phyloP scores from a whole-genome alignment of 306 rosid genomes.

The Trichosanthes truncata region DNA sequence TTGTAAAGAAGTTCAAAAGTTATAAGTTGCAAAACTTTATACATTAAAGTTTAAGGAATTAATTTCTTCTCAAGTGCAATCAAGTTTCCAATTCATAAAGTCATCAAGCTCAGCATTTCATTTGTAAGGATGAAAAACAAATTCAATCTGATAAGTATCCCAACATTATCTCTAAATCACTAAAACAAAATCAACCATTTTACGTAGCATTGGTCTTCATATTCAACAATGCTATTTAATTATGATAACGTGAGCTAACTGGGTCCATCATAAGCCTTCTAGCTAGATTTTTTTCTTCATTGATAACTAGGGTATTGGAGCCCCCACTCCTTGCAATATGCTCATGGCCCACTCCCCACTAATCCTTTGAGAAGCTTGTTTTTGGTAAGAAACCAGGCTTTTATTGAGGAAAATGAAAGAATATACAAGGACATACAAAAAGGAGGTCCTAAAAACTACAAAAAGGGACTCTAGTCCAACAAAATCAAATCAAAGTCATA shows the following conservation, averaged over 20 bases:
- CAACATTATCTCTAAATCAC: not conserved
- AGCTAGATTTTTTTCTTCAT: not conserved
- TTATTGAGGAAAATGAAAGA: no score
- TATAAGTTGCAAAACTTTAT: not conserved
- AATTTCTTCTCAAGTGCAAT: not conserved
- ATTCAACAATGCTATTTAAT: not conserved
- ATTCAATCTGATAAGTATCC: not conserved
- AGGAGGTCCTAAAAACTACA: no score
- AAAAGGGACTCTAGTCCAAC: no score
- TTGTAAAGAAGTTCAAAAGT: not conserved
- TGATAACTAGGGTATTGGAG: not conserved
- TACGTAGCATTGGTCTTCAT: not conserved
- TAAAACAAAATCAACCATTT: not conserved
- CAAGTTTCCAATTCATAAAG: not conserved
- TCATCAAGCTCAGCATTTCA: not conserved
- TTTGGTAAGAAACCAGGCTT: no score
- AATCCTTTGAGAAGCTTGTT: no score
- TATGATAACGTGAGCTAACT: not conserved
- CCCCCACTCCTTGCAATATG: not conserved
- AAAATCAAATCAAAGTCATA: no score
- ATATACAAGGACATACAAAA: no score
- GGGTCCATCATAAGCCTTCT: not conserved
- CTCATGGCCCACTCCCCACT: no score
- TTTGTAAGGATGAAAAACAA: not conserved
- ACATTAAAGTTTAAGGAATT: not conserved